Base-by-base conservation (phyloP, 1,284 basidiomycete genomes). In the Amylostereum chailletii region DNA sequence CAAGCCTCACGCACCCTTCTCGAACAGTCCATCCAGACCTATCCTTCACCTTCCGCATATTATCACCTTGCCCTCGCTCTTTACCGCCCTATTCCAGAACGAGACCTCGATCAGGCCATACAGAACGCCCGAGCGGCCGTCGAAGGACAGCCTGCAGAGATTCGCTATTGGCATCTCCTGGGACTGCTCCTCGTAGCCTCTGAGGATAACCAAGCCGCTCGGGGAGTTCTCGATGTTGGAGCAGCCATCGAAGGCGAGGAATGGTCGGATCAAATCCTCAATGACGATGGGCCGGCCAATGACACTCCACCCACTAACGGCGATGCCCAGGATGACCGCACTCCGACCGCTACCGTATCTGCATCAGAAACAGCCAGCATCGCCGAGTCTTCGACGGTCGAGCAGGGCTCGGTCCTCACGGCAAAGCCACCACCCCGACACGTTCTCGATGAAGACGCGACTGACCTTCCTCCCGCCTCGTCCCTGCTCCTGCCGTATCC, bases 81-180 rank as follows among this genome's bases (percentile, higher is more conserved):
- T 47, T 77, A 88, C 7, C 79, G 84, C 47, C 73, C 79, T 0
- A 77, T 81, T 3, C 70, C 74, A 2, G 66, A 75, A n/a, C 79
- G 86, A 31, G 79, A 90, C 55, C 69, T 94, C 26, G 71, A 78
- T 32, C 68, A 75, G 3, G 93, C 93, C 0, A 73, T 88, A 1
- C 67, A 76, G 5, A 72, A 81, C 40, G 88, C 90, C 0, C 81
- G 88, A 8, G 65, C 72, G 8, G 89, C 91, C 0, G 79, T 95
- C 7, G 90, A 94, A 65, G 74, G 77, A 3, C 83, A 88, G 48
- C 74, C 86, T 0, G 70, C 69, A 29, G 85, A 90, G 57, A 74
- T 90, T 30, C 77, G 90, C 39, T 83, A 88, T 50, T 98, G 94
- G 95, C 95, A 98, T 65, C 75, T 98, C 11, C 76, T 98, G 0